Evolutionary conservation across 768 basidiomycete species (phyloP), one percentile per base, ranked within the genome.

Genomic region (Vishniacozyma victoriae): DNA sequence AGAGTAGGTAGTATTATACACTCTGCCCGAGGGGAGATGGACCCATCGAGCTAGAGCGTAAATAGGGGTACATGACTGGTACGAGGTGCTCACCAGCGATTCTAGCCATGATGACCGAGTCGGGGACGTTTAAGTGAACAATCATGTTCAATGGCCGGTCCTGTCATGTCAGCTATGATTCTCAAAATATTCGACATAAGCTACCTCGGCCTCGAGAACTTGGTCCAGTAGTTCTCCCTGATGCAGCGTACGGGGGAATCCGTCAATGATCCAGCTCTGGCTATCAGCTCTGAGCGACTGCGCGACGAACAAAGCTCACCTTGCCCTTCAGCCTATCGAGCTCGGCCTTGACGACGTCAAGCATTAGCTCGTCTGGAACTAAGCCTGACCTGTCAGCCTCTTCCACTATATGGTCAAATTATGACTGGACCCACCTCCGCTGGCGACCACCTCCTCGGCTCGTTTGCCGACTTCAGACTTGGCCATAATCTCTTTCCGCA

Each of bases 191-290:
- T 20, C 2, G 24, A 16, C 52, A 9, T n/a, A n/a, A n/a, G n/a
- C n/a, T 26, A 64, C 62, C 53, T 69, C 62, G 40, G 60, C 50
- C 25, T 59, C 63, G 20, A 73, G 48, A 12, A 65, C 68, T 2
- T 48, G 37, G 44, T 73, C 72, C 15, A 73, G 59, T 23, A 71
- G 48, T 38, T 58, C 57, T 4, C 70, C 72, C 48, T 73, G 72
- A 43, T 59, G 59, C 25, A 73, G 50, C 11, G 72, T 73, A 9
- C 72, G 59, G 4, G 72, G 72, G 50, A 72, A 73, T 1, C 72
- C 72, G 38, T 73, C 72, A 1, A 73, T 46, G 41, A 73, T 72
- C 72, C 72, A 73, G 56, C 62, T 69, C 68, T 70, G 48, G n/a
- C 35, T 33, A n/a, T 24, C 39, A 37, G 39, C 41, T 35, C 55